These are phyloP conservation scores for Ilyonectria mors-panacis DNA, from an alignment of 2,329 filamentous ascomycete genomes.

Conservation along the genomic window DNA sequence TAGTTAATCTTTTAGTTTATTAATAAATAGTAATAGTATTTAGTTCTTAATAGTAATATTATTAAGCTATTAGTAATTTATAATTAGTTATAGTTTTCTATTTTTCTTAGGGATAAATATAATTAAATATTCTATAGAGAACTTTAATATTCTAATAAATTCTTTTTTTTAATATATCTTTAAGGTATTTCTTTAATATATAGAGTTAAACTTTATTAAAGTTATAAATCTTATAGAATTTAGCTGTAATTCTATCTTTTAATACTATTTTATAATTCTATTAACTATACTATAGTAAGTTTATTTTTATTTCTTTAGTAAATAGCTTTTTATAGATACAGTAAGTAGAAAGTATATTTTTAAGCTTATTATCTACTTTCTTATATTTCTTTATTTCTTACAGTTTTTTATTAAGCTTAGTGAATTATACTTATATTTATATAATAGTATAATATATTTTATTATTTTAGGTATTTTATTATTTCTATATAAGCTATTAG, in stretches of 20 bases:
- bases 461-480: neutral
- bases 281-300: slow-evolving; percentile 16
- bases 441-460: neutral
- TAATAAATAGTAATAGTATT: slow-evolving; percentile 41
- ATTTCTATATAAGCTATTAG: too few relatives aligned
- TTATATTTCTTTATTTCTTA: slow-evolving; percentile 5
- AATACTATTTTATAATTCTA: slow-evolving; percentile 29
- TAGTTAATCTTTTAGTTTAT: slow-evolving; percentile 40
- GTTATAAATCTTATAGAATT: slow-evolving; percentile 18
- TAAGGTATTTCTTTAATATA: slow-evolving; percentile 12
- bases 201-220: slow-evolving; percentile 26
- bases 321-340: slow-evolving; percentile 9
- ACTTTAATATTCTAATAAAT: neutral
- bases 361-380: neutral
- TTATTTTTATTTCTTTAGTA: slow-evolving; percentile 29
- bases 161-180: slow-evolving; percentile 28
- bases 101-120: slow-evolving; percentile 33
- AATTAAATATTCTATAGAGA: neutral
- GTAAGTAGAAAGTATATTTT: slow-evolving; percentile 22
- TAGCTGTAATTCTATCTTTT: slow-evolving; percentile 5
- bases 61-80: slow-evolving; percentile 39
- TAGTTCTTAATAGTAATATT: slow-evolving; percentile 45
- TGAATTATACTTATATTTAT: neutral
- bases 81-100: slow-evolving; percentile 35
- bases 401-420: neutral